Percentiles rank a stretch among this genome's conserved stretches.
phyloP scores from a whole-genome alignment of 2,329 filamentous ascomycete genomes.

The Aspergillus aculeatinus region DNA sequence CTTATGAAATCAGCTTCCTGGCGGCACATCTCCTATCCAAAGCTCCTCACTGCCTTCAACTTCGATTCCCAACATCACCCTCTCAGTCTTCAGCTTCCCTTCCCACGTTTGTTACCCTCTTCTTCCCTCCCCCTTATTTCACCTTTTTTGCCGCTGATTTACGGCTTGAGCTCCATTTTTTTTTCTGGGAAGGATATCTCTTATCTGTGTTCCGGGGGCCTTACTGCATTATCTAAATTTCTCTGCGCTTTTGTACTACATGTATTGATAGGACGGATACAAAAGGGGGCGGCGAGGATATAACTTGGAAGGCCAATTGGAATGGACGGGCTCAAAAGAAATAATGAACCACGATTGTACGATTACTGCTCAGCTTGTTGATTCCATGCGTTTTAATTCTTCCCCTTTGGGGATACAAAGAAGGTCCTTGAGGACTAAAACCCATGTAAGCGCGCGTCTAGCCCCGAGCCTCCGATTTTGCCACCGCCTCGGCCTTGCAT shows the following conservation, averaged over 20 bases:
- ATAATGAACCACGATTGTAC: conserved; percentile 34
- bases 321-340: conserved; percentile 26
- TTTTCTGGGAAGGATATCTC: background rate
- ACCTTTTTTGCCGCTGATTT: background rate
- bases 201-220: background rate
- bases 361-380: conserved; percentile 23
- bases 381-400: background rate
- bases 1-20: background rate
- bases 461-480: conserved; percentile 9
- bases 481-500: conserved; percentile 11
- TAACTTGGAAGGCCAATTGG: conserved; percentile 14
- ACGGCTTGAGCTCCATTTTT: background rate
- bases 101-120: background rate
- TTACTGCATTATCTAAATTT: conserved; percentile 9
- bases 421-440: background rate
- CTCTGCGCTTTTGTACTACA: conserved; percentile 20
- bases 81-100: background rate
- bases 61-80: background rate
- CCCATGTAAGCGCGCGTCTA: conserved; percentile 21
- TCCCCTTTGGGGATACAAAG: background rate
- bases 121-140: background rate
- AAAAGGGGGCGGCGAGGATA: conserved; percentile 13
- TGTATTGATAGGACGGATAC: conserved; percentile 25
- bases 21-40: background rate
- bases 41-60: background rate